Evolutionary conservation across 495 filamentous ascomycete species (phyloP), one percentile per base, ranked within the genome.

Genomic region (Platismatia glauca): DNA sequence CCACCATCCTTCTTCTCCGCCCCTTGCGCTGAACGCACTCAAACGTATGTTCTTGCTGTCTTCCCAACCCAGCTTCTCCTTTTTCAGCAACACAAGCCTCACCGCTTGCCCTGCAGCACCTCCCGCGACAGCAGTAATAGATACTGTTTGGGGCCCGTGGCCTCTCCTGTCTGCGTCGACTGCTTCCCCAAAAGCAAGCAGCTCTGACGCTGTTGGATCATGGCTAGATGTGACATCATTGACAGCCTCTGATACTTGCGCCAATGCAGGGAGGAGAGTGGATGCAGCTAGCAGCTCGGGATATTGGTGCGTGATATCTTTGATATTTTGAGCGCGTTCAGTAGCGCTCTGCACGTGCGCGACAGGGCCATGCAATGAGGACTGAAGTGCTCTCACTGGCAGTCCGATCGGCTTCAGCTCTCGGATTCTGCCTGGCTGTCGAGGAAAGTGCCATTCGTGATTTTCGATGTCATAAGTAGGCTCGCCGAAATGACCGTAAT

Each of bases 401-500:
- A 57, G 31, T 53, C 63, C 66, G 7, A 66, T 12, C 9, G 22
- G 59, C 34, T 59, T 22, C 35, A 70, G 50, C 1, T 55, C 50
- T 52, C 57, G 64, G 22, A 20, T 9, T 7, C 55, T 58, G 50
- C 56, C 35, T 9, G 41, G 55, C n/a, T 66, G 71, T 22, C 79
- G 71, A 62, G 77, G 67, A 70, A 88, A 89, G 12, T 57, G 69
- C 86, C 86, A 89, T 64, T 73, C 50, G 41, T 77, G 73, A n/a
- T 71, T 74, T 18, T 82, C 79, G 24, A 72, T 59, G 65, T 80
- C 72, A 70, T 88, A 89, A 39, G 71, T 61, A 31, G 81, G 75
- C 67, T 76, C 76, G 68, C 86, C 86, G 61, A 85, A 68, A 69
- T 87, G 84, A 77, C 86, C 86, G 76, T 86, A 89, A 58, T 78